phyloP scores from a whole-genome alignment of 495 filamentous ascomycete species.

The Halenospora varia region DNA sequence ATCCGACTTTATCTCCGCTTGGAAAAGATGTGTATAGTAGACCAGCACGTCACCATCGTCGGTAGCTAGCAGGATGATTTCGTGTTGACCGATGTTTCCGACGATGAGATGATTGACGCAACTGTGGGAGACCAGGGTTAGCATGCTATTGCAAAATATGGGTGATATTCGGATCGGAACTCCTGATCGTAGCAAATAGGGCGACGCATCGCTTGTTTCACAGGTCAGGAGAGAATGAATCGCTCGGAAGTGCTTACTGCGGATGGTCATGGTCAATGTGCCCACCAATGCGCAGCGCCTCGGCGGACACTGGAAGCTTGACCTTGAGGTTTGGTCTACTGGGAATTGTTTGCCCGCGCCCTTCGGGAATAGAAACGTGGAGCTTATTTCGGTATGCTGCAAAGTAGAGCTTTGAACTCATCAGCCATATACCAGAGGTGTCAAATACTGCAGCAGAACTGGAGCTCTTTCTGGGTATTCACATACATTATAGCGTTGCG shows the following conservation, averaged over 20 bases:
- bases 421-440: background rate
- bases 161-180: no score
- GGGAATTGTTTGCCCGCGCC: constrained; percentile 57
- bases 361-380: constrained; percentile 68
- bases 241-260: no score
- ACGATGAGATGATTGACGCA: constrained; percentile 74
- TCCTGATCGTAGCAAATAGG: no score
- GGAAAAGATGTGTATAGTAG: constrained; percentile 58
- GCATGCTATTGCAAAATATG: no score
- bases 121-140: constrained; percentile 10
- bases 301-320: constrained; percentile 49
- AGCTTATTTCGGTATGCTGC: constrained; percentile 69
- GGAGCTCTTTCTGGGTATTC: background rate
- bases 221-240: constrained; percentile 1
- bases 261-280: constrained; percentile 51
- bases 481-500: constrained; percentile 42
- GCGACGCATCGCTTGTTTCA: background rate
- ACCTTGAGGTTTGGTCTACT: constrained; percentile 61
- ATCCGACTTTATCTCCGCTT: background rate
- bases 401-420: constrained; percentile 56
- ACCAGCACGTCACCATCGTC: constrained; percentile 89
- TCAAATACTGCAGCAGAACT: background rate
- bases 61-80: constrained; percentile 70
- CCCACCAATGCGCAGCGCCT: constrained; percentile 38
- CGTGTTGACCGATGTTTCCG: constrained; percentile 73